A percentile compares a stretch with the other conserved stretches of the same genome.
Conservation (phyloP, 2,329 filamentous ascomycete species). For the Chaetomium globosum region DNA sequence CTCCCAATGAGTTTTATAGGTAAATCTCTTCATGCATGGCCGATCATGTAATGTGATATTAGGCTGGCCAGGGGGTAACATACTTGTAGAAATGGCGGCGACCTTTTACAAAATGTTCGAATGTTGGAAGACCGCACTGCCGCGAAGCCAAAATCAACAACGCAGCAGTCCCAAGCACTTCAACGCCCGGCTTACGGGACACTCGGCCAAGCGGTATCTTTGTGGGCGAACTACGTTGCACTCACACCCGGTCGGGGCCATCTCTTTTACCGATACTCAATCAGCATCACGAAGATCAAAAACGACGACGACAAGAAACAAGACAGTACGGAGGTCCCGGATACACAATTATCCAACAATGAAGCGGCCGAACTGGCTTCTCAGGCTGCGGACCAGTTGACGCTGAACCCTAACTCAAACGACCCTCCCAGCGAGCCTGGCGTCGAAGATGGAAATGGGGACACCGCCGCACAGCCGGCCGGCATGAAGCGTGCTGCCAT, state of each 20-base stretch:
- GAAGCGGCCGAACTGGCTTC: background rate
- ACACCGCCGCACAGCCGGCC: background rate
- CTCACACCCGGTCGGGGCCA: background rate
- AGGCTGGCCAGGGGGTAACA: background rate
- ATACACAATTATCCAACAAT: background rate
- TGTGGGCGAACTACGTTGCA: conserved; percentile 12
- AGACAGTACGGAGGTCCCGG: background rate
- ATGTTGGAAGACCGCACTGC: background rate
- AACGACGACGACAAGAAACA: background rate
- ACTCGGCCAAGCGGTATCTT: background rate
- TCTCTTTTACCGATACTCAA: background rate
- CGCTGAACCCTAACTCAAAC: background rate
- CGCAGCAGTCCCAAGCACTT: too few relatives aligned
- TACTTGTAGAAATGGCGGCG: background rate
- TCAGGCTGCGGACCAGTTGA: background rate
- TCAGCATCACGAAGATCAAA: background rate
- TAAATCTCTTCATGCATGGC: background rate
- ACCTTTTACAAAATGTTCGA: background rate
- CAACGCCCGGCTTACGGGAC: conserved; percentile 6
- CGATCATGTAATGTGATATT: background rate
- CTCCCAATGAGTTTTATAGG: background rate
- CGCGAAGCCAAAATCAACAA: background rate
- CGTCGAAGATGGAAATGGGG: background rate
- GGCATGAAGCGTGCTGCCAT: conserved; percentile 12
- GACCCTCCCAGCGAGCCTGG: background rate